These are phyloP conservation scores for Farysia itapuensis DNA, from an alignment of 1,284 basidiomycete genomes.

Conservation along the genomic window DNA sequence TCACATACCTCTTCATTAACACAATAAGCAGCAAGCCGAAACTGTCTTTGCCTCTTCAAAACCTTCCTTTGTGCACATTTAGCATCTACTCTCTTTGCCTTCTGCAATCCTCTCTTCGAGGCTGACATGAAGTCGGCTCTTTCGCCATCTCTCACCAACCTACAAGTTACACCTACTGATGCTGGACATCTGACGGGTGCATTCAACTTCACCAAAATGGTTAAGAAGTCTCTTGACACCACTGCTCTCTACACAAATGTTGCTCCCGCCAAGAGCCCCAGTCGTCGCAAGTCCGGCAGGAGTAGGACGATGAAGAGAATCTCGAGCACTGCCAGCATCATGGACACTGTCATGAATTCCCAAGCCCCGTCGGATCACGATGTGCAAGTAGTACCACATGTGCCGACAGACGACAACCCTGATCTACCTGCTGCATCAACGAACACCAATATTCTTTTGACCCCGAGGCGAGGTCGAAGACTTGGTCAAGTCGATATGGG, in stretches of 20 bases:
- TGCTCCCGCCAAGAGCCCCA: not conserved
- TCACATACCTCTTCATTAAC: not conserved
- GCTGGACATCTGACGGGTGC: conserved; percentile 26
- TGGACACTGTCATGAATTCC: conserved; percentile 37
- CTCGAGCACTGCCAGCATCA: conserved; percentile 30
- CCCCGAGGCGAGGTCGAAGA: conserved; percentile 33
- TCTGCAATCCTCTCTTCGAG: conserved; percentile 2
- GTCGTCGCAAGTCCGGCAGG: conserved; percentile 4
- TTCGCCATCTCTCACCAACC: conserved; percentile 34
- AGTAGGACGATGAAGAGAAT: conserved; percentile 19
- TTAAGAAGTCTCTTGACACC: no score
- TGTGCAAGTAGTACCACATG: not conserved
- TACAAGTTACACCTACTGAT: conserved; percentile 29
- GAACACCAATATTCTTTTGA: conserved; percentile 23
- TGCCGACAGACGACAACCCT: conserved; percentile 1
- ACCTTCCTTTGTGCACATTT: not conserved
- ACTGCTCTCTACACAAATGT: not conserved
- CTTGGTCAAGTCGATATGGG: conserved; percentile 41
- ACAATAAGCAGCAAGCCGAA: not conserved
- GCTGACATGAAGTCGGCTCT: conserved; percentile 25
- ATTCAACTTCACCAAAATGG: not conserved
- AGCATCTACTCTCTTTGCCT: not conserved
- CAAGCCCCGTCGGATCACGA: conserved; percentile 32
- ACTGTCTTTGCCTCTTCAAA: not conserved
- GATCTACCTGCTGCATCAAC: conserved; percentile 18